Conservation (phyloP, 116 monocot genomes). For the Cymodocea nodosa region DNA sequence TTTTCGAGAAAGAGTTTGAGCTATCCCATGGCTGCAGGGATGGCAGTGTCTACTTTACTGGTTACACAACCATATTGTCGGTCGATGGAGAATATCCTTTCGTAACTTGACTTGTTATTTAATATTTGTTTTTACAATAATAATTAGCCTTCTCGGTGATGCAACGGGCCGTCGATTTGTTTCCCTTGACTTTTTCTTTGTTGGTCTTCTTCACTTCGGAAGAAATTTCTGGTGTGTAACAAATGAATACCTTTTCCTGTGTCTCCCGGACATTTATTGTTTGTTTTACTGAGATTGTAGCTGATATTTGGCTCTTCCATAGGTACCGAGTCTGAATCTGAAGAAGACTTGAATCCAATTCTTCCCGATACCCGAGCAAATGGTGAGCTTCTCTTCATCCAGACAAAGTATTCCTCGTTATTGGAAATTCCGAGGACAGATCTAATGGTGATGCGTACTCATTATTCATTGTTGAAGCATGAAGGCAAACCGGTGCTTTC, state of each 20-base stretch:
- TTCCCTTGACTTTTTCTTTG: no score
- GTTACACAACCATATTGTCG: constrained; percentile 20
- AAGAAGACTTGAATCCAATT: background rate
- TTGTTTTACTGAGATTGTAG: background rate
- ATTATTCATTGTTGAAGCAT: no score
- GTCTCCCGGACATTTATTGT: background rate
- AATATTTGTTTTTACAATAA: no score
- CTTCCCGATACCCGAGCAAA: background rate
- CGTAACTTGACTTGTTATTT: no score
- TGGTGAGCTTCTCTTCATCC: no score
- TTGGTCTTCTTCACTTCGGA: background rate
- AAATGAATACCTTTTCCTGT: background rate
- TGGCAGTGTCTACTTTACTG: constrained; percentile 38
- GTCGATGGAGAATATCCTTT: background rate
- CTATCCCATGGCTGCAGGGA: constrained; percentile 47
- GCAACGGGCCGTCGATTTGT: no score
- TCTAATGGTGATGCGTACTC: no score
- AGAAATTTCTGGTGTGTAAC: background rate
- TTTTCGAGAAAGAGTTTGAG: constrained; percentile 58
- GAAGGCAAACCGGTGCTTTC: no score
- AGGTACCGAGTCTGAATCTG: background rate
- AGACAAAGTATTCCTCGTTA: no score
- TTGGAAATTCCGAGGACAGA: no score
- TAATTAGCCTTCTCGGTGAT: no score
- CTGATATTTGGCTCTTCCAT: background rate